These are phyloP conservation scores for Coemansia sp. DNA, from an alignment of 192 early-diverging fungal species.

Conservation along the genomic window DNA sequence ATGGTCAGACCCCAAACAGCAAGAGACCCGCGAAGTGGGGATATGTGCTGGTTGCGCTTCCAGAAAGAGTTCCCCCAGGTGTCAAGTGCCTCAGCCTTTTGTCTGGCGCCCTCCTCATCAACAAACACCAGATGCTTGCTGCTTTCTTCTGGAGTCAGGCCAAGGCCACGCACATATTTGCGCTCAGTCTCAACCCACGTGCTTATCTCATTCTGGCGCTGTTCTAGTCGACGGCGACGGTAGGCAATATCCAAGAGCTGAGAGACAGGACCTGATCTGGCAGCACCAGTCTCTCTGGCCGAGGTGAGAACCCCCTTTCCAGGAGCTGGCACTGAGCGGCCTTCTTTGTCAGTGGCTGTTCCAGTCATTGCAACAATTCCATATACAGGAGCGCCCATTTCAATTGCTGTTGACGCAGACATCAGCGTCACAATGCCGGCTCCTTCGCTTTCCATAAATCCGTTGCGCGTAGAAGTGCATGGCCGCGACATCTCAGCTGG, in stretches of 20 bases:
- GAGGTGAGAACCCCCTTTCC: slow-evolving; percentile 82
- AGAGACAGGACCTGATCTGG: slow-evolving; percentile 88
- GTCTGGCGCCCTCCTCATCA: no score
- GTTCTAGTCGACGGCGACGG: no score
- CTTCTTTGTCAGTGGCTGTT: slow-evolving; percentile 94
- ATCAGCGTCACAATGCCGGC: slow-evolving; percentile 88
- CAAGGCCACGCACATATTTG: slow-evolving; percentile 14
- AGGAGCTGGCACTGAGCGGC: slow-evolving; percentile 89
- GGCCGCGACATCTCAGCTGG: slow-evolving; percentile 91
- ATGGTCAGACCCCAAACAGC: slow-evolving; percentile 82
- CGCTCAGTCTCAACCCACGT: slow-evolving; percentile 54
- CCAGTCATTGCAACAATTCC: slow-evolving; percentile 82
- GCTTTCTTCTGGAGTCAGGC: not conserved
- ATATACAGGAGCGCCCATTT: slow-evolving; percentile 90
- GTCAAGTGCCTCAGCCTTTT: slow-evolving; percentile 50
- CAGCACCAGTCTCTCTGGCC: no score
- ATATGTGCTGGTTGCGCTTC: slow-evolving; percentile 64
- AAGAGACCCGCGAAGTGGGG: slow-evolving; percentile 83
- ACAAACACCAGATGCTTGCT: slow-evolving; percentile 1
- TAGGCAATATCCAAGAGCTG: slow-evolving; percentile 83
- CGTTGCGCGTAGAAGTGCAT: slow-evolving; percentile 76
- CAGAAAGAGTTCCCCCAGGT: slow-evolving; percentile 86
- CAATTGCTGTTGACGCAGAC: slow-evolving; percentile 79
- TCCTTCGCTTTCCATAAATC: slow-evolving; percentile 96
- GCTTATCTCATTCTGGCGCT: slow-evolving; percentile 70